phyloP scores from a whole-genome alignment of 768 basidiomycete species.

The Russula lepida region DNA sequence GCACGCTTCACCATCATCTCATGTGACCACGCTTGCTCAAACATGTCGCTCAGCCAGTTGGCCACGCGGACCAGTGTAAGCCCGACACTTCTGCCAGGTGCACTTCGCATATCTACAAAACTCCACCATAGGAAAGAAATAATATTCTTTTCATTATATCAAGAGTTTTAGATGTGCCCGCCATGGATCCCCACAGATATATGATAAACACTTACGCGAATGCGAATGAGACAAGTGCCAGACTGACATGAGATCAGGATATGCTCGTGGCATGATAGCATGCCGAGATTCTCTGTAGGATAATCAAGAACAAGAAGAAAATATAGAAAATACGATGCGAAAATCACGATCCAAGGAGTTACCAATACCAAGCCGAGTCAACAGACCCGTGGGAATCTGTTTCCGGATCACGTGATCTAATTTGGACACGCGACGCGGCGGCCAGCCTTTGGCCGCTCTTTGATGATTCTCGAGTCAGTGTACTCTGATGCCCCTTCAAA shows the following conservation, averaged over 20 bases:
- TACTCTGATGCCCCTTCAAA: neutral
- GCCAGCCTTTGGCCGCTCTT: too few species aligned
- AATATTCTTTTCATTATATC: slow-evolving; percentile 37
- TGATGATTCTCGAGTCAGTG: neutral
- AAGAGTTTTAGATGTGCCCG: neutral
- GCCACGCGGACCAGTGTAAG: slow-evolving; percentile 32
- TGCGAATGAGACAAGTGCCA: slow-evolving; percentile 32
- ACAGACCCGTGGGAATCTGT: neutral
- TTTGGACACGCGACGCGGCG: neutral
- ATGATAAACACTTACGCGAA: slow-evolving; percentile 35
- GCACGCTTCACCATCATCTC: slow-evolving; percentile 68
- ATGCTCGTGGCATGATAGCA: neutral
- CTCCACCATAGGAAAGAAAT: slow-evolving; percentile 50
- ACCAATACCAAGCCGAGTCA: too few species aligned
- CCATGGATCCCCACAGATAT: neutral
- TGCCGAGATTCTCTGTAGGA: slow-evolving; percentile 20
- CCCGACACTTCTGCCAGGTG: neutral
- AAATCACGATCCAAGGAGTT: slow-evolving; percentile 27
- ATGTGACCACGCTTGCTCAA: slow-evolving; percentile 50
- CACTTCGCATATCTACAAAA: slow-evolving; percentile 33
- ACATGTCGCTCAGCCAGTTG: slow-evolving; percentile 49
- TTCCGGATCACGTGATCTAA: neutral
- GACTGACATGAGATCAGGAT: slow-evolving; percentile 26
- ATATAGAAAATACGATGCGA: slow-evolving; percentile 32
- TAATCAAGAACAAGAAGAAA: slow-evolving; percentile 25